These are phyloP conservation scores for Ogataea paraovalis DNA, from an alignment of 805 yeast genomes.

Conservation along the genomic window DNA sequence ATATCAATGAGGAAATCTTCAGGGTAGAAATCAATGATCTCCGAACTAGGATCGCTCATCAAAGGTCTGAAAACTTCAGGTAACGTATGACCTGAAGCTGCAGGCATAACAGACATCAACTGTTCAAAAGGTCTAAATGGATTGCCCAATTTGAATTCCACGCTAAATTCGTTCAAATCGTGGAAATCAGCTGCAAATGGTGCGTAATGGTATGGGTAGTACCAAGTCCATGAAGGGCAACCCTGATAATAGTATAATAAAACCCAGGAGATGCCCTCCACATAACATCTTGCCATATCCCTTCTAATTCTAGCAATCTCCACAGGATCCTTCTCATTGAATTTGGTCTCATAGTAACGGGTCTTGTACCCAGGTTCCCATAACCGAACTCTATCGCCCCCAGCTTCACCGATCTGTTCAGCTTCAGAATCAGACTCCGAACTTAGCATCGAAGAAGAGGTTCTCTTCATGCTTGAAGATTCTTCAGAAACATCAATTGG, in stretches of 20 bases:
- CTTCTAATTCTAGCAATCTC: constrained; percentile 50
- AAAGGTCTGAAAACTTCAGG: constrained; percentile 78
- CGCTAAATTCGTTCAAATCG: constrained; percentile 46
- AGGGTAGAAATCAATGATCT: constrained; percentile 88
- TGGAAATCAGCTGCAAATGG: constrained; percentile 92
- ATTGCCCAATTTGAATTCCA: constrained; percentile 59
- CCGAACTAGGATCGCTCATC: constrained; percentile 77
- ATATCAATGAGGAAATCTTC: constrained; percentile 84
- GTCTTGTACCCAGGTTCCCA: constrained; percentile 86
- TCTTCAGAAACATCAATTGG: constrained; percentile 28
- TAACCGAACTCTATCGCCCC: constrained; percentile 53
- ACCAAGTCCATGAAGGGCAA: constrained; percentile 99
- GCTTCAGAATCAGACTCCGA: constrained; percentile 29
- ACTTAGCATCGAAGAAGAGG: constrained; percentile 20
- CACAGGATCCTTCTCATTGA: constrained; percentile 52
- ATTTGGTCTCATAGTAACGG: constrained; percentile 77
- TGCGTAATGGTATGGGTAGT: constrained; percentile 94
- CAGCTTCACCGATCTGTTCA: constrained; percentile 33
- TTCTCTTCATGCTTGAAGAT: constrained; percentile 19
- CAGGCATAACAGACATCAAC: constrained; percentile 91
- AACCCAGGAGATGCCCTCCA: constrained; percentile 98
- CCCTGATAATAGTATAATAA: constrained; percentile 92
- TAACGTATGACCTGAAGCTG: constrained; percentile 82
- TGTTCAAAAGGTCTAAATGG: constrained; percentile 93
- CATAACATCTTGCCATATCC: constrained; percentile 64